Base-by-base conservation (phyloP, 495 filamentous ascomycete genomes). In the Amorphotheca resinae region DNA sequence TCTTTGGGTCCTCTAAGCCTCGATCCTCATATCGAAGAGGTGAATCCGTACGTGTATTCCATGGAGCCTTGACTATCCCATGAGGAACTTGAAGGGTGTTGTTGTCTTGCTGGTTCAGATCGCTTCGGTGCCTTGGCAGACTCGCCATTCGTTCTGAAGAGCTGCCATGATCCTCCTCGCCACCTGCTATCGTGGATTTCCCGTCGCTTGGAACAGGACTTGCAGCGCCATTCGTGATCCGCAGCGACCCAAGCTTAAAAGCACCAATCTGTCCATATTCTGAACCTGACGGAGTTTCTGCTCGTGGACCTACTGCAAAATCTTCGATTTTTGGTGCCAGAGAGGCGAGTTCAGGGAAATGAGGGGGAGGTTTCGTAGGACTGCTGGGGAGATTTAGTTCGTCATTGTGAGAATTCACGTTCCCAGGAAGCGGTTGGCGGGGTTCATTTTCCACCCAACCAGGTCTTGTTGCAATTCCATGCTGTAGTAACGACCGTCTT, bases 171-270 rank as follows among this genome's bases (percentile, higher is more conserved):
- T 54, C 44, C 3, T 51, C 48, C 4, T 44, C 41, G 5, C 14
- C 45, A 26, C 44, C 44, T 9, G 38, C 15, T 12, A 36, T 45
- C 4, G 30, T 18, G 4, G 46, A 9, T 21, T 36, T 26, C 1
- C 32, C 41, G 9, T 49, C 41, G n/a, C 51, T 57, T 2, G 56
- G 58, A 9, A 48, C 50, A 2, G 68, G 67, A 35, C 65, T 67
- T 5, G 64, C 68, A n/a, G 65, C 54, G 15, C 74, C 74, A 52
- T 78, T 78, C 20, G 65, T 70, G 41, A 78, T 76, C 38, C 71
- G 65, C 43, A 78, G 53, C 4, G 71, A 70, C 2, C 74, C 74
- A 16, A 70, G 63, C 50, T 76, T 77, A 51, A 74, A 77, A 17
- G 64, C 74, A 17, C 74, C 74, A 42, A 72, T 47, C 45, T 56